phyloP scores from a whole-genome alignment of 2,329 filamentous ascomycete species.

The Ascocoryne sarcoides region DNA sequence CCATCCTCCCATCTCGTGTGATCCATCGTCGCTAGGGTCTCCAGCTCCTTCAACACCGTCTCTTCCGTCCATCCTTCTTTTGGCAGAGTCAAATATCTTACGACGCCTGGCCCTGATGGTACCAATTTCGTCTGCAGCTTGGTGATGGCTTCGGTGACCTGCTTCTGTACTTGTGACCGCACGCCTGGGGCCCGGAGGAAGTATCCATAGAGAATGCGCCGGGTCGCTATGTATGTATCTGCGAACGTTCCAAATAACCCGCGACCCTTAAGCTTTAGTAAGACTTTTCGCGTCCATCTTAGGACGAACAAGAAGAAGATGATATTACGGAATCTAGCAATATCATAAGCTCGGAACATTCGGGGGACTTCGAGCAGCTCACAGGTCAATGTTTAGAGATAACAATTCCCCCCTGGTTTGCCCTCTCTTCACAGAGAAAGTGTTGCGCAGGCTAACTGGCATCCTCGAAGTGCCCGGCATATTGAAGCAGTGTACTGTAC shows the following conservation, averaged over 20 bases:
- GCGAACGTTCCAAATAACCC: slow-evolving; percentile 71
- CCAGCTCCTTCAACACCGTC: slow-evolving; percentile 69
- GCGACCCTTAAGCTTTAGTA: slow-evolving; percentile 81
- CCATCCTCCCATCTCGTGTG: slow-evolving; percentile 97
- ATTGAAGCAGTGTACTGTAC: slow-evolving; percentile 17
- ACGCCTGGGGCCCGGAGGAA: slow-evolving; percentile 85
- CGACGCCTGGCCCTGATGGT: slow-evolving; percentile 59
- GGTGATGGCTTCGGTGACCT: slow-evolving; percentile 69
- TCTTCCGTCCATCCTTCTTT: slow-evolving; percentile 77
- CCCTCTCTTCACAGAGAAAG: slow-evolving; percentile 52
- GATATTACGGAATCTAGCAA: slow-evolving; percentile 66
- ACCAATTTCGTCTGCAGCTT: slow-evolving; percentile 82
- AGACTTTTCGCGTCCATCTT: slow-evolving; percentile 69
- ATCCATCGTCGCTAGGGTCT: slow-evolving; percentile 72
- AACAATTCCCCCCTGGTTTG: slow-evolving; percentile 47
- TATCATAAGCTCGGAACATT: slow-evolving; percentile 5
- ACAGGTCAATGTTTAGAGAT: slow-evolving; percentile 61
- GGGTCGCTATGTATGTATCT: slow-evolving; percentile 63
- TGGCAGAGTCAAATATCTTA: slow-evolving; percentile 67
- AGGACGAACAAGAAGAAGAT: slow-evolving; percentile 84
- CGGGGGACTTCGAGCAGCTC: slow-evolving; percentile 30
- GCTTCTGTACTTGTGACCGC: slow-evolving; percentile 72
- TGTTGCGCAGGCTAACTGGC: slow-evolving; percentile 61
- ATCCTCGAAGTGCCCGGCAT: slow-evolving; percentile 63
- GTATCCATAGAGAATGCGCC: slow-evolving; percentile 69